Base-by-base conservation (phyloP, 2,329 filamentous ascomycete species). In the Massarina eburnea region DNA sequence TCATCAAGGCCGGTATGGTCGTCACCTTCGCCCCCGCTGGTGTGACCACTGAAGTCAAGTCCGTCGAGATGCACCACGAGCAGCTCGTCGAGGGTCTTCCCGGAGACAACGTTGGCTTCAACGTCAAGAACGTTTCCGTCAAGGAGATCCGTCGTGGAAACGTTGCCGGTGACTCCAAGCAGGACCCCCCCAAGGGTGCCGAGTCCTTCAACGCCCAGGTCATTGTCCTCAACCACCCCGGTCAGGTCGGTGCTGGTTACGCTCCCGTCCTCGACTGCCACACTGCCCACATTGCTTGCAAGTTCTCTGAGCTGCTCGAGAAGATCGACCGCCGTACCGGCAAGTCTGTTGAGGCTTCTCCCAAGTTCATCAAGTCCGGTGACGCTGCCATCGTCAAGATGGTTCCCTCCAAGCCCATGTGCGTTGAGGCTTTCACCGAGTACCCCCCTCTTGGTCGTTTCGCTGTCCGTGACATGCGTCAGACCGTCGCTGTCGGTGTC, bases 101-200 rank as follows among this genome's bases (percentile, higher is more conserved):
- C 73, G 94, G 94, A 86, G 94, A 99, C 89, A 99, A 99, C 84
- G 94, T 99, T 77, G 94, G 94, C 71, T 99, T 99, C 91, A 99
- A 99, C 89, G 92, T 99, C 82, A 99, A 99, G 91, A 99, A 99
- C 94, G 94, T 99, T 73, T 97, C 94, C 79, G 94, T 99, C 82
- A 99, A 99, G 91, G 94, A 99, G 78, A 96, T 99, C 75, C 94
- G 94, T 80, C 94, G 94, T 95, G 94, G 94, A 75, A 97, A 99
- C 87, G 94, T 99, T 70, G 89, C 89, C 72, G 90, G 91, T 90
- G 94, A 99, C 90, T 92, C 89, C 85, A 99, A 99, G 91, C 95
- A 95, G 84, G 94, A 99, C 82, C 94, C 94, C 70, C 90, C 94
- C 62, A 75, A 80, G 75, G 94, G 83, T 72, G 85, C 84, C 72